Evolutionary conservation across 331 rosid species (phyloP), one percentile per base, ranked within the genome.

Genomic region (Malus hybrid): DNA sequence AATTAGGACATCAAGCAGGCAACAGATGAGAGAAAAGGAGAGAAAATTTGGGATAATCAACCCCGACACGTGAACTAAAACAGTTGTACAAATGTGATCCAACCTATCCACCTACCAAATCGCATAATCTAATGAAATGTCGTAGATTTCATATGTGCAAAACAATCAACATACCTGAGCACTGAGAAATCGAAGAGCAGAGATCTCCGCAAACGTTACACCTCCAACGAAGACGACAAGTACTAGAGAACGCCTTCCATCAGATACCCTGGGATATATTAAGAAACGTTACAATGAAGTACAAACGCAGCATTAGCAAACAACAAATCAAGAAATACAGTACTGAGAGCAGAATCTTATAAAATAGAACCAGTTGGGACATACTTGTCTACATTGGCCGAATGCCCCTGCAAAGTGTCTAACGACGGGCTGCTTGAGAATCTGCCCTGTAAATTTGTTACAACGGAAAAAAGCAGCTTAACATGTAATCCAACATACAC

Each of bases 221-320:
- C 99, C 97, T 81, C 99, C 99, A 56, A 94, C 48, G 76, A 94
- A 94, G 80, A 94, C 97, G 27, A 94, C 88, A 28, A 92, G 93
- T 77, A 92, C 97, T 62, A 94, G 76, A 77, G 97, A 83, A 74
- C 97, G 97, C 83, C 97, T 89, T 82, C 99, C 98, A 90, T 90
- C 93, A 54, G 91, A 76, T 67, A 88, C 85, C 82, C 97, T 94
- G 86, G 67, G 78, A 85, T 33, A 82, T 34, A 73, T 66, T 9
- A 65, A 63, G 70, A 69, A 71, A 73, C 29, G 32, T 19, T 39
- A 67, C 65, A 78, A 64, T 64, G 52, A 69, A 65, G 67, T 59
- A 71, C 60, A 11, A 63, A 72, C 22, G 52, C 50, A 44, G 34
- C 39, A 60, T 61, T 36, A 46, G 56, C 7, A 63, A 7, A 36